These are phyloP conservation scores for Barnettozyma californica DNA, from an alignment of 805 yeast species.

Conservation along the genomic window DNA sequence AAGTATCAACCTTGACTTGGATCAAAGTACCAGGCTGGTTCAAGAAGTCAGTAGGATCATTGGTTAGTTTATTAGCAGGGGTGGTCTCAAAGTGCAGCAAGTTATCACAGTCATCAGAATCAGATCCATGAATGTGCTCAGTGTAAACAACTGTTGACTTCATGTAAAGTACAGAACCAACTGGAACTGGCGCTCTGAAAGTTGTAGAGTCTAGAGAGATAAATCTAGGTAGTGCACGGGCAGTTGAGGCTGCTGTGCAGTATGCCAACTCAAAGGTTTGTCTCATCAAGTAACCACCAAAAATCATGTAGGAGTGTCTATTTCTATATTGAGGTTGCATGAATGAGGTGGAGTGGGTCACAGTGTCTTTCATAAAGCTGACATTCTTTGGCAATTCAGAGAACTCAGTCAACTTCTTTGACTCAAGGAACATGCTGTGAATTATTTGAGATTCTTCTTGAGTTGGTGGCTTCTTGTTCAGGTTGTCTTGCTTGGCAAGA, in stretches of 20 bases:
- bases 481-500: slow-evolving; percentile 58
- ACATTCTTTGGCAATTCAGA: slow-evolving; percentile 43
- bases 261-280: slow-evolving; percentile 93
- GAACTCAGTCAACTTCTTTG: slow-evolving; percentile 33
- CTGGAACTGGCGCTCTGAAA: slow-evolving; percentile 93
- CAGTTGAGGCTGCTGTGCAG: slow-evolving; percentile 85
- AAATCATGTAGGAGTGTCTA: slow-evolving; percentile 89
- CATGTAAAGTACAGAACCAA: slow-evolving; percentile 83
- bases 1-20: slow-evolving; percentile 85
- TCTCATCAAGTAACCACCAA: slow-evolving; percentile 90
- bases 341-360: slow-evolving; percentile 67
- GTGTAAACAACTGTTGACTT: slow-evolving; percentile 82
- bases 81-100: slow-evolving; percentile 48
- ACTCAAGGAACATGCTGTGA: slow-evolving; percentile 68
- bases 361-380: slow-evolving; percentile 66
- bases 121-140: slow-evolving; percentile 56
- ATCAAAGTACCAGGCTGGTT: slow-evolving; percentile 80
- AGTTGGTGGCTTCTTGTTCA: slow-evolving; percentile 68
- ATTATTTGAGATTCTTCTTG: slow-evolving; percentile 66
- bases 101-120: slow-evolving; percentile 22
- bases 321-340: slow-evolving; percentile 98
- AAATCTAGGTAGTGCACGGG: slow-evolving; percentile 82
- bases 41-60: slow-evolving; percentile 51
- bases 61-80: slow-evolving; percentile 48
- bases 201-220: slow-evolving; percentile 87